phyloP scores from a whole-genome alignment of 495 filamentous ascomycete species.

The Hypoxylon lienhwacheense region DNA sequence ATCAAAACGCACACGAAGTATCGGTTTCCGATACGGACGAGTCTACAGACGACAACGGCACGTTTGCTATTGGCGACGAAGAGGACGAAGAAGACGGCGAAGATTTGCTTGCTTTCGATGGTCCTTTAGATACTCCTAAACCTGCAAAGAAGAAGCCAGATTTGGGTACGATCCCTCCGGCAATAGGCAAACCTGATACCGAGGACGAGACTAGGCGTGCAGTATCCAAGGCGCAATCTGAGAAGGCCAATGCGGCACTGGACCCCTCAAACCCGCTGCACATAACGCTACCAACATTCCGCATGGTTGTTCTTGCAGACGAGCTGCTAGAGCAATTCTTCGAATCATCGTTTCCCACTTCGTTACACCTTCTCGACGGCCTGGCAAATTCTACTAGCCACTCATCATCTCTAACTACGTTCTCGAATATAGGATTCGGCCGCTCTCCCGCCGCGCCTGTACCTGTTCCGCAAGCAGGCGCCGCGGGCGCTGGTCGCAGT shows the following conservation, averaged over 20 bases:
- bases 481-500: slow-evolving; percentile 66
- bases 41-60: slow-evolving; percentile 43
- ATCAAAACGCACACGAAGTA: slow-evolving; percentile 45
- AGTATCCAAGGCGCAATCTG: slow-evolving; percentile 57
- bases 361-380: slow-evolving; percentile 58
- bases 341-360: slow-evolving; percentile 74
- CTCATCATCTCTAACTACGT: slow-evolving; percentile 72
- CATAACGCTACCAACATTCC: slow-evolving; percentile 96
- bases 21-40: slow-evolving; percentile 28
- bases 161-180: slow-evolving; percentile 25
- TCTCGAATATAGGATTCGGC: slow-evolving; percentile 66
- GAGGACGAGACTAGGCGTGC: slow-evolving; percentile 38
- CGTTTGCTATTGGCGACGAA: slow-evolving; percentile 81
- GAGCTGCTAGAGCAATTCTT: slow-evolving; percentile 96
- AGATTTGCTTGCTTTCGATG: slow-evolving; percentile 65
- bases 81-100: slow-evolving; percentile 62
- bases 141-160: slow-evolving; percentile 38
- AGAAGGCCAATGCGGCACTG: slow-evolving; percentile 80
- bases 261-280: slow-evolving; percentile 90
- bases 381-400: slow-evolving; percentile 43
- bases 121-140: slow-evolving; percentile 42
- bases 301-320: slow-evolving; percentile 97
- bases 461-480: slow-evolving; percentile 42
- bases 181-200: slow-evolving; percentile 29
- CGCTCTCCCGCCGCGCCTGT: slow-evolving; percentile 44